Evolutionary conservation across 2,329 filamentous ascomycete genomes (phyloP).

Genomic region (Helotiales sp.): DNA sequence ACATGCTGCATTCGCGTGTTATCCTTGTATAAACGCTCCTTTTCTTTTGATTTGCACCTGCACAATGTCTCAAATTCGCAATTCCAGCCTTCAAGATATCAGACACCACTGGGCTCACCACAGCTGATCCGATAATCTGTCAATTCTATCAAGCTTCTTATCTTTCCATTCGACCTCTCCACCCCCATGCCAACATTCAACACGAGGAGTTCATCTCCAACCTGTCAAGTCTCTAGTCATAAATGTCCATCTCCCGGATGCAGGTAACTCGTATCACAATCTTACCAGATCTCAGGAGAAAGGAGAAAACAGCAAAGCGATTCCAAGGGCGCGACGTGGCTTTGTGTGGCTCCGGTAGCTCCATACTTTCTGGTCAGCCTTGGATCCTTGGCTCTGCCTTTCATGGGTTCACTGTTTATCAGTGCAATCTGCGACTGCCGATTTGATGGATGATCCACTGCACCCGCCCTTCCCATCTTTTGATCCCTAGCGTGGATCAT

Average conservation of each 20-base stretch:
- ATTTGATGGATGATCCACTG: conserved; percentile 16
- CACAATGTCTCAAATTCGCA: not conserved
- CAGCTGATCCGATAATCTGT: not conserved
- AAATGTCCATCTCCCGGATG: not conserved
- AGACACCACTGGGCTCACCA: not conserved
- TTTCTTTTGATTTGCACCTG: not conserved
- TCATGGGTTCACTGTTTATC: conserved; percentile 16
- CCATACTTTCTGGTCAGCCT: conserved; percentile 13
- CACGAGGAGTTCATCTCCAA: not conserved
- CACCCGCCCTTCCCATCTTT: conserved; percentile 9
- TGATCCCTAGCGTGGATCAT: conserved; percentile 16
- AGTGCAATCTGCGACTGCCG: conserved; percentile 14
- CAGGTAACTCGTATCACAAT: conserved; percentile 18
- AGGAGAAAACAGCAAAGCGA: conserved; percentile 12
- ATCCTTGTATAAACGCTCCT: not conserved
- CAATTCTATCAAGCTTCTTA: not conserved
- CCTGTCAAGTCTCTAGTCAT: not conserved
- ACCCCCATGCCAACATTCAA: not conserved
- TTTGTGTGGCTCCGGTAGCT: conserved; percentile 1
- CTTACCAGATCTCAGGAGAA: conserved; percentile 18
- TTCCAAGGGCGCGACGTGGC: conserved; percentile 20
- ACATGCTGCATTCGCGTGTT: not conserved
- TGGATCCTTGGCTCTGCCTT: not conserved
- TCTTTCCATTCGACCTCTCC: not conserved
- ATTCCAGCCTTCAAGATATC: not conserved